Percentiles rank a stretch among this genome's conserved stretches.
Conservation (phyloP, 1,284 basidiomycete species). For the Porogramme epimiltina region DNA sequence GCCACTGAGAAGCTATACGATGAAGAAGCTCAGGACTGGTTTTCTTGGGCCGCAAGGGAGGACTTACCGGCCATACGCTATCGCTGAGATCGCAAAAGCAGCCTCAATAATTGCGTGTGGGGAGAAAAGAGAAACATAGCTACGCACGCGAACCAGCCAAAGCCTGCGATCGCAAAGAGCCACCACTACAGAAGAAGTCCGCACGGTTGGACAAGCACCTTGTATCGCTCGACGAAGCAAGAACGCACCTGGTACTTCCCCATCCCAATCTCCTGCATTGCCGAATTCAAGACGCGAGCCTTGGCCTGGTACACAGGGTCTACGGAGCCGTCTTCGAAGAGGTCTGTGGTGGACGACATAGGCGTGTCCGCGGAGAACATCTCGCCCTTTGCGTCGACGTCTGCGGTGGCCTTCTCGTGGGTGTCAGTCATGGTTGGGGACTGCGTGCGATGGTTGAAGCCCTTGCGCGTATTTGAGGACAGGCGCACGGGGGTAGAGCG, state of each 20-base stretch:
- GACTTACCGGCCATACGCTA: slow-evolving; percentile 49
- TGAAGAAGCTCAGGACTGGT: neutral
- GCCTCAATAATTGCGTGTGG: neutral
- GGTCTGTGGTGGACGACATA: slow-evolving; percentile 15
- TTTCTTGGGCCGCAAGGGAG: neutral
- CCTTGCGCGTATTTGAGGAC: neutral
- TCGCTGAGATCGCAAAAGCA: slow-evolving; percentile 32
- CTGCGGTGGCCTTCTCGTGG: slow-evolving; percentile 7
- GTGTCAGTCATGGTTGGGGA: slow-evolving; percentile 9
- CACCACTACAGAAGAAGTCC: slow-evolving; percentile 42
- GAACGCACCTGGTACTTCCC: slow-evolving; percentile 63
- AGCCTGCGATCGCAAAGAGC: slow-evolving; percentile 61
- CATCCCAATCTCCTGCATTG: slow-evolving; percentile 67
- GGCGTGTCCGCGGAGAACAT: neutral
- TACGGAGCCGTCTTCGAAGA: slow-evolving; percentile 47
- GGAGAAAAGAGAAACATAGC: neutral
- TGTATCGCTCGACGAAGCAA: neutral
- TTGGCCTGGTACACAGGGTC: slow-evolving; percentile 61
- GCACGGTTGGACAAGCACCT: neutral
- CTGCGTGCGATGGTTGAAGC: neutral
- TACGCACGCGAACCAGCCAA: slow-evolving; percentile 72
- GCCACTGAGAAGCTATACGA: slow-evolving; percentile 47
- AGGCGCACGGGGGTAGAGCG: neutral
- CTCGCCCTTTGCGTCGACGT: slow-evolving; percentile 15
- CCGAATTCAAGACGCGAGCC: slow-evolving; percentile 54